Evolutionary conservation across 1,284 basidiomycete species (phyloP).

Genomic region (Pterulicium gracile): DNA sequence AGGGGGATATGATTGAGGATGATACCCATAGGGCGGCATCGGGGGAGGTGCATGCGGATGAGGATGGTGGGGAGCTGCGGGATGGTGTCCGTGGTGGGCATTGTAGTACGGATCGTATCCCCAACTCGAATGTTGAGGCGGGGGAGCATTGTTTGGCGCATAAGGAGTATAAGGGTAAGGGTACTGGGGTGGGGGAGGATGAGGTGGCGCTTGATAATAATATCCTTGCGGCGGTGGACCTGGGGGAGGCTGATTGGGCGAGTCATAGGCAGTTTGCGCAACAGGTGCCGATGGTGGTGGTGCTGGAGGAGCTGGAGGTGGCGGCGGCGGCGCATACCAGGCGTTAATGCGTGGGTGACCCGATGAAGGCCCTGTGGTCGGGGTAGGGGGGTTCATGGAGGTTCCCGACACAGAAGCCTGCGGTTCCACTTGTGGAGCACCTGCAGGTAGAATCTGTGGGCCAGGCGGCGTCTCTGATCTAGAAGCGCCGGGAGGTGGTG

Average conservation of each 20-base stretch:
- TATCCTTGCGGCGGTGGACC: slow-evolving; percentile 12
- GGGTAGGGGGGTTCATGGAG: background rate
- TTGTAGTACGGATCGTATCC: background rate
- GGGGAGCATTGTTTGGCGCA: background rate
- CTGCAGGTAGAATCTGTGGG: slow-evolving; percentile 17
- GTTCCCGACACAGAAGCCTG: slow-evolving; percentile 12
- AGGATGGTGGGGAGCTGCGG: slow-evolving; percentile 3
- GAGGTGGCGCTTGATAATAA: slow-evolving; percentile 18
- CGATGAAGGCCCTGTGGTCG: background rate
- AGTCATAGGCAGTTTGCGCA: background rate
- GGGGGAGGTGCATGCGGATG: slow-evolving; percentile 2
- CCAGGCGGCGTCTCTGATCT: slow-evolving; percentile 11
- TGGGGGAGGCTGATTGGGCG: slow-evolving; percentile 13
- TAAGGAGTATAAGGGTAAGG: slow-evolving; percentile 5
- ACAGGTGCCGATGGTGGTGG: background rate
- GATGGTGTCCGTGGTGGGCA: slow-evolving; percentile 8
- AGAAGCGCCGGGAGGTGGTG: slow-evolving; percentile 19
- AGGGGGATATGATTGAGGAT: slow-evolving; percentile 1
- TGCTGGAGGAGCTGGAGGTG: background rate
- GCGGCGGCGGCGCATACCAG: background rate
- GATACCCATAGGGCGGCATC: background rate
- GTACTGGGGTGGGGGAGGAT: slow-evolving; percentile 9
- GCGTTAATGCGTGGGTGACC: no score
- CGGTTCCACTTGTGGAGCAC: slow-evolving; percentile 16
- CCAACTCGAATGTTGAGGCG: slow-evolving; percentile 1